A percentile compares a stretch with the other conserved stretches of the same genome.
Conservation (phyloP, 768 basidiomycete genomes). For the Paxillus rubicundulus region DNA sequence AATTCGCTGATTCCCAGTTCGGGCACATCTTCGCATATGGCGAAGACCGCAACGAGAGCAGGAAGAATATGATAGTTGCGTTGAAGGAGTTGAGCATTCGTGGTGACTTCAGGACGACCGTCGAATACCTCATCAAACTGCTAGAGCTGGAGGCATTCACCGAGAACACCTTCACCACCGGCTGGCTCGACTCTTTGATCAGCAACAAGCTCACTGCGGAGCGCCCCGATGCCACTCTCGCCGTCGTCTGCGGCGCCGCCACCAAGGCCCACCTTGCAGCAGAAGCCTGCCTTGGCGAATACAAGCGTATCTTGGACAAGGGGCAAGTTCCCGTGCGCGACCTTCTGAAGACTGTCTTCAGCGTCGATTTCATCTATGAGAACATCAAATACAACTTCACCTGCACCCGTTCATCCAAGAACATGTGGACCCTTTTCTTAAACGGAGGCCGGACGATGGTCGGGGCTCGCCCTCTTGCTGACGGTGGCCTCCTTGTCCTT, state of each 20-base stretch:
- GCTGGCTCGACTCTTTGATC: slow-evolving; percentile 97
- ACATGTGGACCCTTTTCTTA: slow-evolving; percentile 90
- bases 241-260: slow-evolving; percentile 94
- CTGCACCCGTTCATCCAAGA: slow-evolving; percentile 84
- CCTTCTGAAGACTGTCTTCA: slow-evolving; percentile 93
- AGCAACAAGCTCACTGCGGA: slow-evolving; percentile 97
- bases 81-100: slow-evolving; percentile 98
- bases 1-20: slow-evolving; percentile 99
- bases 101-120: slow-evolving; percentile 97
- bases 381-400: slow-evolving; percentile 95
- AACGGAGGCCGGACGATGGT: slow-evolving; percentile 94
- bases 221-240: slow-evolving; percentile 87
- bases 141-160: slow-evolving; percentile 95
- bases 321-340: slow-evolving; percentile 96
- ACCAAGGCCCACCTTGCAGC: slow-evolving; percentile 91
- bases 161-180: slow-evolving; percentile 96
- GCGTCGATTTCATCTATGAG: slow-evolving; percentile 97
- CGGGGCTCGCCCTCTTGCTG: slow-evolving; percentile 88
- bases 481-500: slow-evolving; percentile 89
- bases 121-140: slow-evolving; percentile 98
- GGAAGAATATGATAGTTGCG: slow-evolving; percentile 99
- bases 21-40: slow-evolving; percentile 99
- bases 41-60: slow-evolving; percentile 88
- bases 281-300: slow-evolving; percentile 87
- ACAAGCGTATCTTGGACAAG: slow-evolving; percentile 94